These are phyloP conservation scores for Ustilago curta DNA, from an alignment of 1,284 basidiomycete species.

Conservation along the genomic window DNA sequence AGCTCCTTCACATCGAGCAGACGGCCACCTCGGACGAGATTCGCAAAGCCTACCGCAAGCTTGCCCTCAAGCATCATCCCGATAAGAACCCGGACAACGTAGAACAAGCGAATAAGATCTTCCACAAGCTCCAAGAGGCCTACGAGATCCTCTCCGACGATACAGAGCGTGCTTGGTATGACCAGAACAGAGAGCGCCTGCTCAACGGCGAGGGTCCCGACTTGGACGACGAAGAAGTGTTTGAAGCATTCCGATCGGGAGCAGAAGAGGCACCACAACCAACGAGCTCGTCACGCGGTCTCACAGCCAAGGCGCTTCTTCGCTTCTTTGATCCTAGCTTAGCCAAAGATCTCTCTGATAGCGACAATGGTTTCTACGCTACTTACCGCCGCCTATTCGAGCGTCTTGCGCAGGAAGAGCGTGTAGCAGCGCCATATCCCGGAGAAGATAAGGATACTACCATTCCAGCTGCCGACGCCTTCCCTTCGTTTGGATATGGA, in stretches of 20 bases:
- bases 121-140: slow-evolving; percentile 89
- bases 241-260: slow-evolving; percentile 84
- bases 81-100: slow-evolving; percentile 74
- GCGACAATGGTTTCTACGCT: slow-evolving; percentile 79
- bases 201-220: slow-evolving; percentile 57
- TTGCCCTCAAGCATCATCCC: slow-evolving; percentile 70
- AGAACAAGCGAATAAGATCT: slow-evolving; percentile 87
- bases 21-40: slow-evolving; percentile 64
- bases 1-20: slow-evolving; percentile 62
- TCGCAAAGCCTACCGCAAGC: slow-evolving; percentile 65
- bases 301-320: slow-evolving; percentile 83
- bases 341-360: slow-evolving; percentile 75
- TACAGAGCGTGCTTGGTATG: slow-evolving; percentile 93
- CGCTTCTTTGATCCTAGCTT: slow-evolving; percentile 85
- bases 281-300: slow-evolving; percentile 80
- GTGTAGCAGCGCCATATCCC: slow-evolving; percentile 71
- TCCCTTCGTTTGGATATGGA: slow-evolving; percentile 85
- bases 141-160: slow-evolving; percentile 78
- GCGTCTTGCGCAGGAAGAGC: slow-evolving; percentile 86
- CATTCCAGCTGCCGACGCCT: slow-evolving; percentile 46
- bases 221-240: slow-evolving; percentile 69
- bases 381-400: slow-evolving; percentile 90
- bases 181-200: slow-evolving; percentile 86
- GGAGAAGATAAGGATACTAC: slow-evolving; percentile 66
- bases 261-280: slow-evolving; percentile 70